phyloP scores from a whole-genome alignment of 768 basidiomycete genomes.

The Pleurotus citrinopileatus region DNA sequence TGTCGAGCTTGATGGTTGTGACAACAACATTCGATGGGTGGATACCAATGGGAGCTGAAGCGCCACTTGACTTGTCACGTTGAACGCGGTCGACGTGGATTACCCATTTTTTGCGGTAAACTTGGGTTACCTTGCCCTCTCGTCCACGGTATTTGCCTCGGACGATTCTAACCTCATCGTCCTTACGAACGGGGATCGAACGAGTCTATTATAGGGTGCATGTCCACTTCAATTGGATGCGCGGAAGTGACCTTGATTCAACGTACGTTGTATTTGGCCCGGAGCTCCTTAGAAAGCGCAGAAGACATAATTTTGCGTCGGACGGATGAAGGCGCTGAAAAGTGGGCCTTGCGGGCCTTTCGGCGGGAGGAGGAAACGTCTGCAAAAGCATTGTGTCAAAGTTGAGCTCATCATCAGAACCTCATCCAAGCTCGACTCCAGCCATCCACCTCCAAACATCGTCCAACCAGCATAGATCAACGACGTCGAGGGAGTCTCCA shows the following conservation, averaged over 20 bases:
- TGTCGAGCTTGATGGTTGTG: constrained; percentile 88
- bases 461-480: constrained; percentile 18
- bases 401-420: constrained; percentile 16
- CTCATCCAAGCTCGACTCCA: constrained; percentile 38
- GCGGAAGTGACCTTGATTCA: not conserved
- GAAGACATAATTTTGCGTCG: constrained; percentile 99
- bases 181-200: constrained; percentile 93
- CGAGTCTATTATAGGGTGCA: constrained; percentile 59
- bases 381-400: constrained; percentile 33
- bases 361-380: constrained; percentile 92
- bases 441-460: constrained; percentile 55
- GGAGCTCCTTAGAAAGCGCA: constrained; percentile 91
- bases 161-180: constrained; percentile 96
- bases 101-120: constrained; percentile 99
- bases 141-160: constrained; percentile 98
- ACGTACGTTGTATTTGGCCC: constrained; percentile 86
- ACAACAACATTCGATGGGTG: constrained; percentile 98
- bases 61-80: constrained; percentile 96
- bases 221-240: not conserved
- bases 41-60: constrained; percentile 89
- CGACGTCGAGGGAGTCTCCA: not conserved
- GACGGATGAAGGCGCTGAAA: constrained; percentile 89
- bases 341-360: constrained; percentile 99
- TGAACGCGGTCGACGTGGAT: constrained; percentile 98
- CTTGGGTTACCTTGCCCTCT: constrained; percentile 97